Percentiles rank a stretch among this genome's conserved stretches.
Evolutionary conservation across 805 yeast species (phyloP).

Genomic region (Myxozyma udenii): DNA sequence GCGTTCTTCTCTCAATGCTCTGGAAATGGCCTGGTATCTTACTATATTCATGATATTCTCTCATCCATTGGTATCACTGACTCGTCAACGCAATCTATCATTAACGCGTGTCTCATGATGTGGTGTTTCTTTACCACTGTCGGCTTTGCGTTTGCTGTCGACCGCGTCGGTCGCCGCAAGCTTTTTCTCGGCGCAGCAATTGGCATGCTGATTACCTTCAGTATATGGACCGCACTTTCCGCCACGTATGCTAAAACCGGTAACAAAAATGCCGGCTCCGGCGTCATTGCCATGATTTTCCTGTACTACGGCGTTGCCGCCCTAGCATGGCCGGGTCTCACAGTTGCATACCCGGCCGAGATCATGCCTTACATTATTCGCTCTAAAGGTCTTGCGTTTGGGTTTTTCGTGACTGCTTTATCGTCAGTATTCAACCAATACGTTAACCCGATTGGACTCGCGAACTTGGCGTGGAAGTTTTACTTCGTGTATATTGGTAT

Average conservation of each 20-base stretch:
- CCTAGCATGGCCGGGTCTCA: slow-evolving; percentile 35
- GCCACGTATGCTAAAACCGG: slow-evolving; percentile 46
- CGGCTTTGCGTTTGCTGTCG: slow-evolving; percentile 34
- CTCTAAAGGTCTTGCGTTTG: slow-evolving; percentile 41
- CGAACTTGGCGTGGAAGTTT: slow-evolving; percentile 44
- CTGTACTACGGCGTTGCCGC: slow-evolving; percentile 38
- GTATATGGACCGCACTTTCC: slow-evolving; percentile 48
- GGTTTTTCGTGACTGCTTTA: background rate
- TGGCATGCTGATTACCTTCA: slow-evolving; percentile 42
- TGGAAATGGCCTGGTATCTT: slow-evolving; percentile 53
- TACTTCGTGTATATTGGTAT: slow-evolving; percentile 44
- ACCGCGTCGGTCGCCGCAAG: slow-evolving; percentile 31
- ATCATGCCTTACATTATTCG: slow-evolving; percentile 34
- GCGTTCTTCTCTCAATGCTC: slow-evolving; percentile 46
- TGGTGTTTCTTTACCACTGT: slow-evolving; percentile 37
- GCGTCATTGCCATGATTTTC: slow-evolving; percentile 52
- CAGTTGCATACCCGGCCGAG: slow-evolving; percentile 40
- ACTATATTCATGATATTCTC: slow-evolving; percentile 51
- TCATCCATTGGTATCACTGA: slow-evolving; percentile 53
- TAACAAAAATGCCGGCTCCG: slow-evolving; percentile 44
- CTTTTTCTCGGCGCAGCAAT: slow-evolving; percentile 36
- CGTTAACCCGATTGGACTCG: slow-evolving; percentile 45
- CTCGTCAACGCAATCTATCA: slow-evolving; percentile 28
- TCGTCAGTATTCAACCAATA: slow-evolving; percentile 33
- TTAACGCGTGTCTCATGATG: slow-evolving; percentile 51